Evolutionary conservation across 768 basidiomycete species (phyloP).

Genomic region (Lactarius akahatsu): DNA sequence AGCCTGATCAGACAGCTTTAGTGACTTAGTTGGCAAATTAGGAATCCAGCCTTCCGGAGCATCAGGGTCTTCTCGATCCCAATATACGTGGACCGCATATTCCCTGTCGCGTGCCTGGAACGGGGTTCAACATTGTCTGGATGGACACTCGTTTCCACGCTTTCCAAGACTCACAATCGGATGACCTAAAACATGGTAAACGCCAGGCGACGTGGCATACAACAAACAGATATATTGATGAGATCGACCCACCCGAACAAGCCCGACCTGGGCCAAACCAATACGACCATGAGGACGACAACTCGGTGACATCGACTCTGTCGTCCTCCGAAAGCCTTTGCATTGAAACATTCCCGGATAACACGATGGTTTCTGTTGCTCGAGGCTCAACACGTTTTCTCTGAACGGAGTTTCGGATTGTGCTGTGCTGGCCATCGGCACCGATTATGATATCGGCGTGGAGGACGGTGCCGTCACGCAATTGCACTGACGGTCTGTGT

Average conservation of each 20-base stretch:
- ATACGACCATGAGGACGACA: slow-evolving; percentile 15
- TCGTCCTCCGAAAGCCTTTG: slow-evolving; percentile 22
- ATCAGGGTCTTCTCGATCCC: slow-evolving; percentile 22
- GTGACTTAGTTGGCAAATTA: slow-evolving; percentile 6
- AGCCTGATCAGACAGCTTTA: slow-evolving; percentile 8
- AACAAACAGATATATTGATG: neutral
- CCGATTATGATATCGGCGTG: slow-evolving; percentile 30
- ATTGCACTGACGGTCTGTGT: slow-evolving; percentile 20
- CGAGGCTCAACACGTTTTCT: slow-evolving; percentile 10
- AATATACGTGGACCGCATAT: slow-evolving; percentile 20
- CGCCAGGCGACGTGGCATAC: neutral
- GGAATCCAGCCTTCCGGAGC: slow-evolving; percentile 25
- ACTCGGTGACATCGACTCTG: neutral
- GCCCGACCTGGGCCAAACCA: slow-evolving; percentile 24
- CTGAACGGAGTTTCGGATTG: slow-evolving; percentile 19
- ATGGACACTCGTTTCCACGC: too few relatives aligned
- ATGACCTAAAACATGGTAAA: slow-evolving; percentile 19
- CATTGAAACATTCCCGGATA: slow-evolving; percentile 19
- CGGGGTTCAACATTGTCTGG: neutral
- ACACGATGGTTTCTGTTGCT: slow-evolving; percentile 16
- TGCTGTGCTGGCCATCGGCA: slow-evolving; percentile 29
- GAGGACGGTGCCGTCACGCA: slow-evolving; percentile 25
- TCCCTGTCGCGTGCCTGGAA: slow-evolving; percentile 13
- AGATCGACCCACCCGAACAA: slow-evolving; percentile 18
- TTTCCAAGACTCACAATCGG: slow-evolving; percentile 21